Evolutionary conservation across 1,284 basidiomycete species (phyloP).

Genomic region (Leccinum fallax): DNA sequence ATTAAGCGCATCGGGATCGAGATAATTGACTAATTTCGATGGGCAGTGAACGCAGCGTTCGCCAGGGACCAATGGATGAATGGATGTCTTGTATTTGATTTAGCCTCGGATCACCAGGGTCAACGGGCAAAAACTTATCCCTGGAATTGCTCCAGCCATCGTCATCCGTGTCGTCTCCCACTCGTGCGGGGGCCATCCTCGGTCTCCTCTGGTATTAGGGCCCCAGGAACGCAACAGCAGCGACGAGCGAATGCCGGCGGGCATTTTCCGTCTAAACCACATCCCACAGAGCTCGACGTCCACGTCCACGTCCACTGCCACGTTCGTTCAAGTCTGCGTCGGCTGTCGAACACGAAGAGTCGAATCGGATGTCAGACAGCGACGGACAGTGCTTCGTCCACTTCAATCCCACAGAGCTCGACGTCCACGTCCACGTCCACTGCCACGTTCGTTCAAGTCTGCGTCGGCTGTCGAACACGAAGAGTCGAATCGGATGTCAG

Average conservation of each 20-base stretch:
- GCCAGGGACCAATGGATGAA: slow-evolving; percentile 25
- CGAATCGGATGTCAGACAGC: slow-evolving; percentile 30
- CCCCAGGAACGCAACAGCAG: slow-evolving; percentile 24
- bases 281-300: slow-evolving; percentile 35
- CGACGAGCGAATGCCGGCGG: background rate
- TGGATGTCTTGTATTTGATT: slow-evolving; percentile 18
- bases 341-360: slow-evolving; percentile 29
- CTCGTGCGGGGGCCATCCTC: slow-evolving; percentile 35
- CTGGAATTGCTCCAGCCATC: slow-evolving; percentile 27
- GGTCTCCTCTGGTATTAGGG: slow-evolving; percentile 51
- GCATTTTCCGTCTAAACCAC: slow-evolving; percentile 31
- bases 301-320: slow-evolving; percentile 2
- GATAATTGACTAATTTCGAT: slow-evolving; percentile 53
- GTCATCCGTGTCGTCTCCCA: slow-evolving; percentile 18
- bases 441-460: slow-evolving; percentile 10
- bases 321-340: slow-evolving; percentile 11
- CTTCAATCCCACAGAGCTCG: slow-evolving; percentile 31
- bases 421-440: slow-evolving; percentile 15
- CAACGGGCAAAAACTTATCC: slow-evolving; percentile 20
- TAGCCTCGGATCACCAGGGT: slow-evolving; percentile 1
- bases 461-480: slow-evolving; percentile 21
- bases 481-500: slow-evolving; percentile 34
- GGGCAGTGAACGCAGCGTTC: slow-evolving; percentile 53
- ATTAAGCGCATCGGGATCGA: slow-evolving; percentile 69
- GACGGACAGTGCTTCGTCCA: slow-evolving; percentile 32